Conservation (phyloP, 805 yeast species). For the Citeromyces nyonsensis region DNA sequence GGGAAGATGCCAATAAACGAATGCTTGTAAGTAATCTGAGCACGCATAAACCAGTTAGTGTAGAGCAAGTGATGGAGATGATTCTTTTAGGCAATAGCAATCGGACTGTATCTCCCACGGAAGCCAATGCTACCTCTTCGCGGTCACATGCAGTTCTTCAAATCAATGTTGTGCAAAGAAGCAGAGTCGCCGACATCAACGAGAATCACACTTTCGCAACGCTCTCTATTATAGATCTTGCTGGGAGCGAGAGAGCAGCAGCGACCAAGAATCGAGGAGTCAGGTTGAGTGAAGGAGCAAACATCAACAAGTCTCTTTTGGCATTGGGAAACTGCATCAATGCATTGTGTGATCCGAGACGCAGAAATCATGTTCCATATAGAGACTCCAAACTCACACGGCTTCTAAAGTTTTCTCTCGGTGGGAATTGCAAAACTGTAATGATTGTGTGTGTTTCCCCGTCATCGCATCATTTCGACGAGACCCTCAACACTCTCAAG, state of each 20-base stretch:
- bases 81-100: conserved; percentile 57
- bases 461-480: conserved; percentile 77
- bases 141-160: conserved; percentile 91
- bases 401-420: conserved; percentile 73
- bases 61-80: conserved; percentile 67
- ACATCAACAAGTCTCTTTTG: conserved; percentile 73
- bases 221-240: conserved; percentile 76
- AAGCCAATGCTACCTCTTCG: conserved; percentile 81
- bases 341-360: conserved; percentile 66
- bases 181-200: conserved; percentile 42
- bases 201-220: conserved; percentile 69
- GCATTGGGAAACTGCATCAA: conserved; percentile 92
- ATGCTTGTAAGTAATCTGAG: conserved; percentile 64
- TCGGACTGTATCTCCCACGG: conserved; percentile 78
- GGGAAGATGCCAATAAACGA: conserved; percentile 56
- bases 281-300: conserved; percentile 81
- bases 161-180: conserved; percentile 46
- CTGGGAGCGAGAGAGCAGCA: conserved; percentile 92
- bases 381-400: conserved; percentile 85
- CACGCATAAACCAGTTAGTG: conserved; percentile 40
- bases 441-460: conserved; percentile 95
- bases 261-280: conserved; percentile 77
- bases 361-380: conserved; percentile 69
- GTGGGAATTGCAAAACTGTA: conserved; percentile 89
- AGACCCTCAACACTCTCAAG: conserved; percentile 78